phyloP scores from a whole-genome alignment of 2,329 filamentous ascomycete species.

The Neophaeococcomyces mojaviensis region DNA sequence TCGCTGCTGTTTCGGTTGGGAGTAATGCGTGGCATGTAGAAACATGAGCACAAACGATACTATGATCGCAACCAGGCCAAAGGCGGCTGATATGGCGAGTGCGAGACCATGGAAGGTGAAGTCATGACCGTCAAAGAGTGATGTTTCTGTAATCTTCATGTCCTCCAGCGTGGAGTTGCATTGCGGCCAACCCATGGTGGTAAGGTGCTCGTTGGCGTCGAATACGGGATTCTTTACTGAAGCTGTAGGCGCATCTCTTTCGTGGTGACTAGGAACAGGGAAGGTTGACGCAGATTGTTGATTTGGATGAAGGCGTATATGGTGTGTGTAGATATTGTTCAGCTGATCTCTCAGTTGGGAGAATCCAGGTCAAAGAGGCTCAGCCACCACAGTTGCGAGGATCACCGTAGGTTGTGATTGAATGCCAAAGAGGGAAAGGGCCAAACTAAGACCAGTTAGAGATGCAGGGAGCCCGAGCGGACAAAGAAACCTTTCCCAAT shows the following conservation, averaged over 20 bases:
- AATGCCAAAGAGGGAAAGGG: no score
- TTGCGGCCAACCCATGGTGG: conserved; percentile 36
- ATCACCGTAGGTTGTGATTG: no score
- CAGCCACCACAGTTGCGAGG: no score
- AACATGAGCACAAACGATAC: conserved; percentile 49
- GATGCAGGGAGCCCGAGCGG: no score
- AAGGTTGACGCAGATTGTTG: neutral
- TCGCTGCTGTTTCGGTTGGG: conserved; percentile 52
- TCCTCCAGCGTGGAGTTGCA: conserved; percentile 47
- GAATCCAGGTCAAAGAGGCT: no score
- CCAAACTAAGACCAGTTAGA: no score
- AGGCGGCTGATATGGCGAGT: conserved; percentile 46
- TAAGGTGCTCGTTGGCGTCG: no score
- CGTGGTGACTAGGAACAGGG: neutral
- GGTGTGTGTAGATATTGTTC: no score
- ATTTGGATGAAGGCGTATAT: neutral
- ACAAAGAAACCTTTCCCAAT: no score
- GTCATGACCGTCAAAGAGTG: conserved; percentile 42
- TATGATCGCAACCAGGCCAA: conserved; percentile 44
- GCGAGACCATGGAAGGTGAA: conserved; percentile 52
- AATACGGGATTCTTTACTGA: neutral
- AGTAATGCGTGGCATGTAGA: conserved; percentile 53
- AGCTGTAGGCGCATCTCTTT: neutral
- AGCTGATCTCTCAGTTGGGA: no score
- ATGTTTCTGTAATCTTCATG: conserved; percentile 34